Percentiles rank a stretch among this genome's conserved stretches.
Evolutionary conservation across 139 green algal genomes (phyloP).

Genomic region (Coelastrella sp.): DNA sequence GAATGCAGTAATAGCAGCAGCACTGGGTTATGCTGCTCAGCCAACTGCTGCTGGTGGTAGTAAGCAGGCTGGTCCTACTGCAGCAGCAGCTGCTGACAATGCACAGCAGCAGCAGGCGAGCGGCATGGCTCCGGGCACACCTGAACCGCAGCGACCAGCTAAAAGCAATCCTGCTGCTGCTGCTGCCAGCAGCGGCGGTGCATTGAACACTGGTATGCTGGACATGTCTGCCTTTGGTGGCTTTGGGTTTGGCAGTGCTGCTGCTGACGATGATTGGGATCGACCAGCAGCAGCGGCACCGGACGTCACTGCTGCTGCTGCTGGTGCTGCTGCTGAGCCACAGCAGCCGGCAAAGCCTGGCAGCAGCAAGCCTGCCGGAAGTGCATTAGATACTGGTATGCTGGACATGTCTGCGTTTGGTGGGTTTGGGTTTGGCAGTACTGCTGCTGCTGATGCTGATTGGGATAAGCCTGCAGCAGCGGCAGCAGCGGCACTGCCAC

Average conservation of each 20-base stretch:
- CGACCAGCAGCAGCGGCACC: neutral
- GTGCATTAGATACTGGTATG: conserved; percentile 53
- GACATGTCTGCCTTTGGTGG: conserved; percentile 58
- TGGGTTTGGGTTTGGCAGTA: conserved; percentile 37
- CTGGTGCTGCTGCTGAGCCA: no score
- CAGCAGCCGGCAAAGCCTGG: neutral
- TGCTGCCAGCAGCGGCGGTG: neutral
- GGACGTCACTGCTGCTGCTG: no score
- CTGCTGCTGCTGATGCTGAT: neutral
- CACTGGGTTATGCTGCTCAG: neutral
- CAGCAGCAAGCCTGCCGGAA: neutral
- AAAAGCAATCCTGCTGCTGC: neutral
- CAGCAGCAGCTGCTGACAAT: no score
- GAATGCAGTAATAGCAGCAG: conserved; percentile 9
- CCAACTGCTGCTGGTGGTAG: neutral
- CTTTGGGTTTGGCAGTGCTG: conserved; percentile 39
- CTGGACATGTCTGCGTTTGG: conserved; percentile 58
- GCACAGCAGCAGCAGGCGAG: no score
- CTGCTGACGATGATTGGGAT: neutral
- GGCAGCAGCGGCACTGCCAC: no score
- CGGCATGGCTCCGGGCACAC: neutral
- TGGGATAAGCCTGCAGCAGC: neutral
- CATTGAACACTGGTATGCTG: conserved; percentile 51
- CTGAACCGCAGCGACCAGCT: neutral
- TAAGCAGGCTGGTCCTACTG: no score